Evolutionary conservation across 805 yeast species (phyloP), one percentile per base, ranked within the genome.

Genomic region (Ogataea nakhonphanomensis): DNA sequence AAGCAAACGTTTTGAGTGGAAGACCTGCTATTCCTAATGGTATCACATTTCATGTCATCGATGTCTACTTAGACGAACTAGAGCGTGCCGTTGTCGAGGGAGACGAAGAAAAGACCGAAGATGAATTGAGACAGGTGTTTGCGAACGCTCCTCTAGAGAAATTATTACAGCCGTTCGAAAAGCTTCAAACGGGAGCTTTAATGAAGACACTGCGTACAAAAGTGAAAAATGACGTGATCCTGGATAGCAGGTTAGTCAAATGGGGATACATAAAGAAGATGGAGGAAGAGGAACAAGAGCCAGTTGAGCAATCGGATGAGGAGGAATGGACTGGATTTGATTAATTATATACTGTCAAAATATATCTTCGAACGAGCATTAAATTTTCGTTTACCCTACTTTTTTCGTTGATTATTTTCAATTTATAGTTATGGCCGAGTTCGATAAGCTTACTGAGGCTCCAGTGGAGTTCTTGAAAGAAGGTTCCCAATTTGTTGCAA

Each of bases 391-490:
- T 40, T 40, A 40, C 44, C 44, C 44, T 40, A 23, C 39, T 26
- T 40, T 39, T 40, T 40, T 40, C 33, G 44, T 35, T 34, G 27
- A 40, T 20, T 30, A 40, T 39, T 39, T 39, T 33, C 34, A 30
- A 25, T 33, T 33, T 27, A 25, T 38, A 32, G 37, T 38, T 33
- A 61, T 61, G 65, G 65, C 63, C 35, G 63, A 59, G 44, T 71
- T 80, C 58, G 95, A 84, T 64, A 84, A 83, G 64, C 58, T 84
- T 44, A 74, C 88, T 28, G 95, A 90, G 64, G 83, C 86, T 46
- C 96, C 98, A 56, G 75, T 81, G 49, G 96, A 88, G 62, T 88
- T 91, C 71, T 70, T 89, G 68, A 86, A 80, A 67, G 97, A 93
- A 58, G 96, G 98, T 49, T 68, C 82, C 44, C 86, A 88, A 45